Evolutionary conservation across 2,329 filamentous ascomycete genomes (phyloP).

Genomic region (Aquanectria penicillioides): DNA sequence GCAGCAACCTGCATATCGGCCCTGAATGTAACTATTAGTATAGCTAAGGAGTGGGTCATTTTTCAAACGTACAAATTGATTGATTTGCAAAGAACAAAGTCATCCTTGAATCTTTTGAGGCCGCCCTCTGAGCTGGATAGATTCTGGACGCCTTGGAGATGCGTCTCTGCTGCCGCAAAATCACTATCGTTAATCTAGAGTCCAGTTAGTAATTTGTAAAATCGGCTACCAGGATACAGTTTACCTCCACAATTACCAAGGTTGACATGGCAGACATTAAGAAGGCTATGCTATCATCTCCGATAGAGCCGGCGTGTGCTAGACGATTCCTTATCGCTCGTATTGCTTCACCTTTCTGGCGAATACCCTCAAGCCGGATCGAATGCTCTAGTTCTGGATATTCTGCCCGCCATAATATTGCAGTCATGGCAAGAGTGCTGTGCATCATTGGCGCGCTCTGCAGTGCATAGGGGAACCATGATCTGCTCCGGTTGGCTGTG

Average conservation of each 20-base stretch:
- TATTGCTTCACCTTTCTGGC: conserved; percentile 8
- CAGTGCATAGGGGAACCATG: conserved; percentile 7
- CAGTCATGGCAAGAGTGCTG: conserved; percentile 14
- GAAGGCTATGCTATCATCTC: background rate
- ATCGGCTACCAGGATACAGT: background rate
- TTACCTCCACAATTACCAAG: conserved; percentile 2
- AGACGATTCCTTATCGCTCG: background rate
- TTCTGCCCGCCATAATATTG: background rate
- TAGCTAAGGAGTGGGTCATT: rapidly evolving
- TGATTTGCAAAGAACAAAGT: conserved; percentile 7
- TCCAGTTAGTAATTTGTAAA: background rate
- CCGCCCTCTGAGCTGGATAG: background rate
- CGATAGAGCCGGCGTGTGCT: background rate
- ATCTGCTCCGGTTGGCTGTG: background rate
- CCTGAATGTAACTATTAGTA: background rate
- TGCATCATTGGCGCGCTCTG: conserved; percentile 12
- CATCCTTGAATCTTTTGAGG: background rate
- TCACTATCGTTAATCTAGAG: background rate
- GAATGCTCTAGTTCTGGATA: background rate
- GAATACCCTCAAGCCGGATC: background rate
- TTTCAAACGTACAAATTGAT: conserved; percentile 1
- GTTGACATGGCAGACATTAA: conserved; percentile 8
- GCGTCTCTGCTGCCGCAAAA: conserved; percentile 6
- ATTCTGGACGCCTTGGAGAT: background rate
- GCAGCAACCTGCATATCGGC: conserved; percentile 6